Base-by-base conservation (phyloP, 2,329 filamentous ascomycete genomes). In the Nothopassalora personata region DNA sequence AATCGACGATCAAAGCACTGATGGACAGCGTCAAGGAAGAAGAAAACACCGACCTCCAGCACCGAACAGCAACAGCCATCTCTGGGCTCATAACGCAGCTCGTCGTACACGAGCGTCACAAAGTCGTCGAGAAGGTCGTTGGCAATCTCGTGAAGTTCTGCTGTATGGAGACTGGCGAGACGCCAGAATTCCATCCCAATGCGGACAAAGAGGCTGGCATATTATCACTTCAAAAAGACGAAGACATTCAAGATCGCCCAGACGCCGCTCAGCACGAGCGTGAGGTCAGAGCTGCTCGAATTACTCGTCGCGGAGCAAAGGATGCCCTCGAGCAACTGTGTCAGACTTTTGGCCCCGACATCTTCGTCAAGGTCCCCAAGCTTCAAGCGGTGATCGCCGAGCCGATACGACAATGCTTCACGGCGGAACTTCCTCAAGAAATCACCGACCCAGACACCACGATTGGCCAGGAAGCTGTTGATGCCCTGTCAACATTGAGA, bases 21-120 rank as follows among this genome's bases (percentile, higher is more conserved):
- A 99, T 99, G 94, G 94, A 99, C 73, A 97, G 93, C 69, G 84
- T 99, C 70, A 99, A 97, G 76, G 87, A 86, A 39, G 95, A 99
- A 72, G 94, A 97, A 68, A 97, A 95, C 69, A 76, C 88, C 30
- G 90, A 94, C 65, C 80, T 99, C 1, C 94, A 99, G 73, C 85
- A 84, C 67, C 88, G 93, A 27, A 96, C 93, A 30, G 90, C 92
- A 1, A 85, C 84, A 13, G 92, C 91, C 3, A 89, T 99, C 54
- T 90, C 91, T 5, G 84, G 83, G 43, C 84, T 97, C 19, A 87
- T 99, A n/a, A 86, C 90, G 65, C 81, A 94, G 23, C 94, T 97
- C 68, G 91, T 91, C 4, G 83, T 86, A 46, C 85, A 86, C 57
- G 88, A 90, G 43, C 89, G 93, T 62, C 84, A 87, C 58, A 91